These are phyloP conservation scores for Pelargonium fulgidum DNA, from an alignment of 441 rosid genomes.

Conservation along the genomic window DNA sequence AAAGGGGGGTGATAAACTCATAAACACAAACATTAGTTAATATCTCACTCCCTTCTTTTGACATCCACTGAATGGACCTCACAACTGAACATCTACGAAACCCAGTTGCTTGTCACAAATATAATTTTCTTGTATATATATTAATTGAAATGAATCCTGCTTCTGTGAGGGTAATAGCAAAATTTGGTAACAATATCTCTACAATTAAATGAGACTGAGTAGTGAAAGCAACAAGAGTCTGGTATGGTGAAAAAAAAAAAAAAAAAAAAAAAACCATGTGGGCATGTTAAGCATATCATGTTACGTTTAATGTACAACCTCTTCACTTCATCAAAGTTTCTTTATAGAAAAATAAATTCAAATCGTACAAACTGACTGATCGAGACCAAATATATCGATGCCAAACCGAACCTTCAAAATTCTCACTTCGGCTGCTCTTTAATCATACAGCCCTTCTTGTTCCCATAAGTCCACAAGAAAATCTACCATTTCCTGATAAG, in stretches of 20 bases:
- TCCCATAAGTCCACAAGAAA: conserved; percentile 88
- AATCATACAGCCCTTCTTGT: conserved; percentile 83
- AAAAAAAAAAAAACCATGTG: conserved; percentile 14
- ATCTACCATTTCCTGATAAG: conserved; percentile 80
- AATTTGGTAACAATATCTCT: too few species aligned
- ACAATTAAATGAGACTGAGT: too few species aligned
- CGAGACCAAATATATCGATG: conserved; percentile 5
- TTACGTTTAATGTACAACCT: conserved; percentile 21
- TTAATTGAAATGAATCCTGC: too few species aligned
- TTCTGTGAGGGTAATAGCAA: too few species aligned
- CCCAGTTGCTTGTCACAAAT: too few species aligned
- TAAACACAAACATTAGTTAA: too few species aligned
- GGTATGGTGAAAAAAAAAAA: too few species aligned
- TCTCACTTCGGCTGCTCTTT: conserved; percentile 19
- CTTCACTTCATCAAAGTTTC: conserved; percentile 19
- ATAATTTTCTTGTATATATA: too few species aligned
- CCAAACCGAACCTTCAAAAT: conserved; percentile 22
- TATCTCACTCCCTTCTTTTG: too few species aligned
- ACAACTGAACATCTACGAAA: too few species aligned
- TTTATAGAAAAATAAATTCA: conserved; percentile 14
- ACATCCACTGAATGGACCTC: too few species aligned
- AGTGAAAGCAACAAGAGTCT: neutral
- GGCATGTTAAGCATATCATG: conserved; percentile 21
- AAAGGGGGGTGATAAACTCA: too few species aligned
- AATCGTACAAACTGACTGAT: conserved; percentile 14